These are phyloP conservation scores for Turritis glabra DNA, from an alignment of 345 rosid genomes.

Conservation along the genomic window DNA sequence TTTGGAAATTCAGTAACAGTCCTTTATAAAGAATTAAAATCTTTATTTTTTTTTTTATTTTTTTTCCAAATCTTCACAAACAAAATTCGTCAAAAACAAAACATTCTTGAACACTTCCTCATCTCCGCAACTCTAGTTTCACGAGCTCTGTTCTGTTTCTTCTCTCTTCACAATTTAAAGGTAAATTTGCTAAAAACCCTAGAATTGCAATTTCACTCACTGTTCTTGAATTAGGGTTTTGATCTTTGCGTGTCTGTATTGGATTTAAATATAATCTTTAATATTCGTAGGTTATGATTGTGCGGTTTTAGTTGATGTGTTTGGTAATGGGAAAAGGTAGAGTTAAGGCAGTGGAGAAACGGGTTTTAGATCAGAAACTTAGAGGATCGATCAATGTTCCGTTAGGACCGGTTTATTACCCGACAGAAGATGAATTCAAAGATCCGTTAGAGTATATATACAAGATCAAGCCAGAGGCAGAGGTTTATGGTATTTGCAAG, in stretches of 20 bases:
- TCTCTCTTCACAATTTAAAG: slow-evolving; percentile 30
- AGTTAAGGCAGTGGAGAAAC: slow-evolving; percentile 76
- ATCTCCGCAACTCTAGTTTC: slow-evolving; percentile 19
- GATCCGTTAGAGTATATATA: slow-evolving; percentile 79
- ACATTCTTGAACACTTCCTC: slow-evolving; percentile 24
- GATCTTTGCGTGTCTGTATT: background rate
- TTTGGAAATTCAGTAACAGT: slow-evolving; percentile 24
- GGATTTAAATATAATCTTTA: background rate
- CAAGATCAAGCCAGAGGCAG: slow-evolving; percentile 88
- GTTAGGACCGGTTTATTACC: slow-evolving; percentile 75
- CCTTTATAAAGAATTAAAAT: slow-evolving; percentile 26
- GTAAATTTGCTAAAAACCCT: slow-evolving; percentile 56
- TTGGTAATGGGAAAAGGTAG: slow-evolving; percentile 86
- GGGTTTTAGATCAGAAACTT: slow-evolving; percentile 60
- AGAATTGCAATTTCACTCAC: slow-evolving; percentile 23
- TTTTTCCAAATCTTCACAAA: slow-evolving; percentile 12
- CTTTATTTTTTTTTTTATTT: background rate
- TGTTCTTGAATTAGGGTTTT: slow-evolving; percentile 18
- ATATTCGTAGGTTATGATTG: slow-evolving; percentile 40
- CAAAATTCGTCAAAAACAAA: slow-evolving; percentile 4
- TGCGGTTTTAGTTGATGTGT: slow-evolving; percentile 30
- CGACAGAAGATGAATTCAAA: slow-evolving; percentile 76
- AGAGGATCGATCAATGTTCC: slow-evolving; percentile 52
- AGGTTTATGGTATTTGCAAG: slow-evolving; percentile 86
- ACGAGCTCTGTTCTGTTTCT: slow-evolving; percentile 24